These are phyloP conservation scores for Gymnopilus junonius DNA, from an alignment of 768 basidiomycete genomes.

Conservation along the genomic window DNA sequence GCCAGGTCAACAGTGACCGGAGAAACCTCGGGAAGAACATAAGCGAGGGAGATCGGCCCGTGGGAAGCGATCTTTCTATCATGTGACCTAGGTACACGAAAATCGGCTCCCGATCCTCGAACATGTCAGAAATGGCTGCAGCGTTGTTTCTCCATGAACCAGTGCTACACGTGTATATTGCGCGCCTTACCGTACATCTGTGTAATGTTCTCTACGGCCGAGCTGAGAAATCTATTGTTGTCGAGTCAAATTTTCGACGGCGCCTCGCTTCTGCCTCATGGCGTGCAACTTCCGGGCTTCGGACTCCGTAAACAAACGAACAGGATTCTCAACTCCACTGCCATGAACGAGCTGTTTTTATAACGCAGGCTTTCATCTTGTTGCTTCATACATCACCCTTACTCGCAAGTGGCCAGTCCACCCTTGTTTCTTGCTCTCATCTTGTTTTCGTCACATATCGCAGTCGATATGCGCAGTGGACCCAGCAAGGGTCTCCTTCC, in stretches of 20 bases:
- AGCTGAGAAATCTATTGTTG: background rate
- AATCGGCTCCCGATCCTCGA: background rate
- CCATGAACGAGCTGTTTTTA: background rate
- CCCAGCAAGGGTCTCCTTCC: constrained; percentile 9
- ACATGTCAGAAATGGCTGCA: background rate
- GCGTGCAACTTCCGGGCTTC: constrained; percentile 3
- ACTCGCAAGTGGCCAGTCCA: background rate
- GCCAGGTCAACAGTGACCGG: too few species aligned
- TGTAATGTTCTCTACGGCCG: background rate
- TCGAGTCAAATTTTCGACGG: background rate
- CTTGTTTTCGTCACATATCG: background rate
- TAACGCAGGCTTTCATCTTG: constrained; percentile 8
- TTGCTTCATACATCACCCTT: constrained; percentile 1
- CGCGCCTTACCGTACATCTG: background rate
- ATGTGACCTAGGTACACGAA: background rate
- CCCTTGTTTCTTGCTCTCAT: constrained; percentile 4
- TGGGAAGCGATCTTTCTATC: background rate
- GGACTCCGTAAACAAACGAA: constrained; percentile 6
- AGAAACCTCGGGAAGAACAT: too few species aligned
- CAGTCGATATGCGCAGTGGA: background rate
- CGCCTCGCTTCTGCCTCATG: constrained; percentile 7
- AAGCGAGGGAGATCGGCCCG: background rate
- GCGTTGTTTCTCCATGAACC: background rate
- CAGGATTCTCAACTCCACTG: constrained; percentile 7
- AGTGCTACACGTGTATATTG: constrained; percentile 12